Evolutionary conservation across 2,329 filamentous ascomycete genomes (phyloP).

Genomic region (Pseudocercospora crystallina): DNA sequence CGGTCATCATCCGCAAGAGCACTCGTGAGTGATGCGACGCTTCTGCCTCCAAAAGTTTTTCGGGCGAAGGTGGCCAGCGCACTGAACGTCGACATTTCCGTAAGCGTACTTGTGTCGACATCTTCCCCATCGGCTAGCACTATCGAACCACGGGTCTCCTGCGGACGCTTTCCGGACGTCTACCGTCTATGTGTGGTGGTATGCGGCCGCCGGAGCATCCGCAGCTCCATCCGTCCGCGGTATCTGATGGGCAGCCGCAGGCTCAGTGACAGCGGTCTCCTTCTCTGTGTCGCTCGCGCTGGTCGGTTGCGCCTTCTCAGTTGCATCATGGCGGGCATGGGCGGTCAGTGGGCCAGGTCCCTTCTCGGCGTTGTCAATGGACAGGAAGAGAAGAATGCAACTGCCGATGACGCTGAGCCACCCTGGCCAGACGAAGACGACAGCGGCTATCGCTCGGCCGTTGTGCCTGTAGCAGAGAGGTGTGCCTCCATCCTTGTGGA

Average conservation of each 20-base stretch:
- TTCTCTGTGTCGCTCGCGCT: slow-evolving; percentile 1
- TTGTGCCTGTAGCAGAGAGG: slow-evolving; percentile 51
- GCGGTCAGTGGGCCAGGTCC: slow-evolving; percentile 40
- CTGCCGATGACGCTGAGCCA: slow-evolving; percentile 49
- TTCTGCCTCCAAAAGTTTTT: slow-evolving; percentile 4
- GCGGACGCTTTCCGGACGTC: slow-evolving; percentile 1
- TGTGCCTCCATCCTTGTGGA: slow-evolving; percentile 39
- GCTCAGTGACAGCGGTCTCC: background rate
- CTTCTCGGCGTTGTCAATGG: slow-evolving; percentile 40
- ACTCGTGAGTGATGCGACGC: slow-evolving; percentile 5
- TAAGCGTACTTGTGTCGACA: background rate
- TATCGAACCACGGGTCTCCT: too few relatives aligned
- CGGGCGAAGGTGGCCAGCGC: slow-evolving; percentile 1
- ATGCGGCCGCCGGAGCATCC: slow-evolving; percentile 3
- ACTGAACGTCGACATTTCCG: slow-evolving; percentile 4
- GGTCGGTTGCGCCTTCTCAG: background rate
- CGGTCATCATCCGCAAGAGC: background rate
- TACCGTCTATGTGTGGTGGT: slow-evolving; percentile 1
- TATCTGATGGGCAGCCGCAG: background rate
- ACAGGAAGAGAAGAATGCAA: slow-evolving; percentile 40
- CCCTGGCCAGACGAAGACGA: slow-evolving; percentile 56
- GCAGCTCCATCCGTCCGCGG: background rate
- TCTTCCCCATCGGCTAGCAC: background rate
- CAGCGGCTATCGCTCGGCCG: slow-evolving; percentile 50
- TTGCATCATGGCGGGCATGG: slow-evolving; percentile 30